A percentile compares a stretch with the other conserved stretches of the same genome.
These are phyloP conservation scores for Rhodotorula babjevae DNA, from an alignment of 768 basidiomycete genomes.

Conservation along the genomic window DNA sequence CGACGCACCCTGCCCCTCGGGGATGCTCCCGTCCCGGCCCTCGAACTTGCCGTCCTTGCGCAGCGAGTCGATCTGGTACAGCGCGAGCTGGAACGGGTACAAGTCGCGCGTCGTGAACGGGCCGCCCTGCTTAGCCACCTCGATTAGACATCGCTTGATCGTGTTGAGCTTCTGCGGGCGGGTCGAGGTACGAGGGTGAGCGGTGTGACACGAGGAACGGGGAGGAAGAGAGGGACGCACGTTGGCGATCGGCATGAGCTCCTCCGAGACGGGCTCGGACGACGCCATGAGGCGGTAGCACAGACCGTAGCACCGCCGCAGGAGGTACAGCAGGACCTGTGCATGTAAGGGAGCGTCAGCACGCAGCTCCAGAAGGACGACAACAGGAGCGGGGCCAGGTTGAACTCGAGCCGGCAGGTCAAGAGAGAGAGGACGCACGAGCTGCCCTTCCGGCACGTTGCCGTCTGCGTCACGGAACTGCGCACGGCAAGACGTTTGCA, in stretches of 20 bases:
- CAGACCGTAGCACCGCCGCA: conserved; percentile 90
- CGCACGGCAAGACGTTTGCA: too few relatives aligned
- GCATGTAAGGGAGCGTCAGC: too few relatives aligned
- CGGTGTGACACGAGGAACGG: background rate
- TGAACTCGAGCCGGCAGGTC: background rate
- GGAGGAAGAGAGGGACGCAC: conserved; percentile 1
- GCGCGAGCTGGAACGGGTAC: conserved; percentile 45
- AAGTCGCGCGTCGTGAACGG: conserved; percentile 38
- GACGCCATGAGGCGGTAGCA: conserved; percentile 90
- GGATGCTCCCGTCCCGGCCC: conserved; percentile 20
- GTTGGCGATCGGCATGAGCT: conserved; percentile 62
- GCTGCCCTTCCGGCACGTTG: conserved; percentile 87
- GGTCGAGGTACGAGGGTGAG: background rate
- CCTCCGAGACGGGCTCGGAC: conserved; percentile 94
- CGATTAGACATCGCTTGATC: conserved; percentile 40
- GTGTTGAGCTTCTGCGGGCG: conserved; percentile 40
- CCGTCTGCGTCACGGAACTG: conserved; percentile 87
- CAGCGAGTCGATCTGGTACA: conserved; percentile 86
- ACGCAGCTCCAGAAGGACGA: background rate
- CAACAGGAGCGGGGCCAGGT: too few relatives aligned
- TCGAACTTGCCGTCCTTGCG: conserved; percentile 85
- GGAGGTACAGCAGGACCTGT: conserved; percentile 84
- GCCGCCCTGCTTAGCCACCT: conserved; percentile 40
- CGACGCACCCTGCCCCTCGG: conserved; percentile 28
- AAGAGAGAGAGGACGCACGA: conserved; percentile 55